Percentiles rank a stretch among this genome's conserved stretches.
These are phyloP conservation scores for Skeletonema grethae DNA, from an alignment of 108 stramenopile genomes.

Conservation along the genomic window DNA sequence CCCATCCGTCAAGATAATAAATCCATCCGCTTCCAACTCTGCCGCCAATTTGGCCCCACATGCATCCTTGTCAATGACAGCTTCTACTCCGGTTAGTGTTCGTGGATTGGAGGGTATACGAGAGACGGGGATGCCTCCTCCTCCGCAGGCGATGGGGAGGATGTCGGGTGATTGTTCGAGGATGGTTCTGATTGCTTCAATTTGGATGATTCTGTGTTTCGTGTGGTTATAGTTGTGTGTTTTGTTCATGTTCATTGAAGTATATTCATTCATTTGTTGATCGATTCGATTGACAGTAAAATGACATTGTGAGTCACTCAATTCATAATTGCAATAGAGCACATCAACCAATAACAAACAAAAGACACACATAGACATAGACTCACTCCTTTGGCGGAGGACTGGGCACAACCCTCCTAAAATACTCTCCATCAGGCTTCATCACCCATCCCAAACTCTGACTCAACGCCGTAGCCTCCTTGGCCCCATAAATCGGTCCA, in stretches of 20 bases:
- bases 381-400: conserved; percentile 71
- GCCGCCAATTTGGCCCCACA: conserved; percentile 70
- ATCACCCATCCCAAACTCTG: conserved; percentile 78
- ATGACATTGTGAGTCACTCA: neutral
- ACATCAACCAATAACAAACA: conserved; percentile 2
- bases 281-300: neutral
- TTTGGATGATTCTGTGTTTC: conserved; percentile 61
- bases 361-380: neutral
- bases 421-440: conserved; percentile 86
- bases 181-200: conserved; percentile 70
- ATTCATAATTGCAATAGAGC: neutral
- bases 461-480: conserved; percentile 78
- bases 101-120: conserved; percentile 68
- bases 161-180: conserved; percentile 51
- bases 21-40: conserved; percentile 80
- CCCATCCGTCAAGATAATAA: conserved; percentile 83
- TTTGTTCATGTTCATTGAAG: neutral
- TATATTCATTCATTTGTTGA: neutral
- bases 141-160: conserved; percentile 82
- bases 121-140: conserved; percentile 80
- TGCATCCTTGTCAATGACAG: conserved; percentile 79
- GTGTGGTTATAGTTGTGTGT: too few relatives aligned
- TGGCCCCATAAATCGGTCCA: conserved; percentile 83
- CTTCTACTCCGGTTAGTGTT: conserved; percentile 79
- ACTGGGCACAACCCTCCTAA: conserved; percentile 78